Conservation (phyloP, 305 asterid genomes). For the Solanum hybrid region DNA sequence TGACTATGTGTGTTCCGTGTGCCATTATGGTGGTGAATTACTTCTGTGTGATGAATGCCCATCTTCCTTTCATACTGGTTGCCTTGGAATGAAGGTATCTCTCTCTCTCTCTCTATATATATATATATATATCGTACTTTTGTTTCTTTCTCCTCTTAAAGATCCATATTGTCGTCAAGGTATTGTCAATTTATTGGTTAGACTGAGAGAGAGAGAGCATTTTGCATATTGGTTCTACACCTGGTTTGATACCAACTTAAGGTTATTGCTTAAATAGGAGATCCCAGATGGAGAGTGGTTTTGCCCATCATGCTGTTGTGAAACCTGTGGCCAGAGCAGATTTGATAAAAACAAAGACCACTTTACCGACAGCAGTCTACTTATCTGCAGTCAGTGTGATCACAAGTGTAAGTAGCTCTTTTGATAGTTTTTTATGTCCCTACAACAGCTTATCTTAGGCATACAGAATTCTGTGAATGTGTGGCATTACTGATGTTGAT, state of each 20-base stretch:
- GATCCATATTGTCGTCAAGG: background rate
- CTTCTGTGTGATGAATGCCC: constrained; percentile 84
- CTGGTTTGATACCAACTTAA: background rate
- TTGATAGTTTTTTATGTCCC: background rate
- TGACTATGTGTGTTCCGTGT: constrained; percentile 71
- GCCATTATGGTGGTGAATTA: constrained; percentile 78
- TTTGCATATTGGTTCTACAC: background rate
- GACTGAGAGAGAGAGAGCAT: background rate
- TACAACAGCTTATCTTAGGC: background rate
- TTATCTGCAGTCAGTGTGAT: constrained; percentile 72
- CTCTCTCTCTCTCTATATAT: background rate
- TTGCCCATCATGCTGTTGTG: constrained; percentile 86
- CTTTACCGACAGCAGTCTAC: constrained; percentile 19
- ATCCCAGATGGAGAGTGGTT: constrained; percentile 88
- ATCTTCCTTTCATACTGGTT: constrained; percentile 64
- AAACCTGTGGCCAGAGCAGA: constrained; percentile 43
- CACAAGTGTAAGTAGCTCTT: constrained; percentile 44
- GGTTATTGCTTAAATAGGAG: constrained; percentile 38
- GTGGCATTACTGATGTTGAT: constrained; percentile 6
- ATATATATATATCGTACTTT: background rate
- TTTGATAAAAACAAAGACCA: constrained; percentile 19
- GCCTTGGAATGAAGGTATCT: constrained; percentile 71
- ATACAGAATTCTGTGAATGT: background rate
- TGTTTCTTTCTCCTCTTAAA: background rate
- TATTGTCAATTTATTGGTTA: background rate